phyloP scores from a whole-genome alignment of 1,284 basidiomycete genomes.

The Ganoderma multipileum region DNA sequence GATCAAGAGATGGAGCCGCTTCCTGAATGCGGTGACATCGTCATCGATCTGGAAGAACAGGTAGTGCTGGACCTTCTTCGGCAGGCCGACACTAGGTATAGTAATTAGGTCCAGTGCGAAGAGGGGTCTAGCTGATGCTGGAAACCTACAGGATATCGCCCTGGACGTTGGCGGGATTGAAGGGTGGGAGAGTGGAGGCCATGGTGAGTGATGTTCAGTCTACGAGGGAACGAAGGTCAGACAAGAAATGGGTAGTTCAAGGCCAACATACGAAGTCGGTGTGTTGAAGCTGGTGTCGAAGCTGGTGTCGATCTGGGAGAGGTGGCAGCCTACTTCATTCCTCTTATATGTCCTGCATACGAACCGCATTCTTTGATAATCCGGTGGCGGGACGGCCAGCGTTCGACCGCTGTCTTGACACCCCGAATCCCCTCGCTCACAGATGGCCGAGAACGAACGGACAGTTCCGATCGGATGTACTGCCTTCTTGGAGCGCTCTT shows the following conservation, averaged over 20 bases:
- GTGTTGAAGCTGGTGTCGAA: not conserved
- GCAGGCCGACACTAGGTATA: conserved; percentile 45
- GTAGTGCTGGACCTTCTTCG: conserved; percentile 51
- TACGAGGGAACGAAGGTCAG: not conserved
- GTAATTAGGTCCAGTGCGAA: conserved; percentile 6
- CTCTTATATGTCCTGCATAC: not conserved
- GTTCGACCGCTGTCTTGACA: not conserved
- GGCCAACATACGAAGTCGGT: not conserved
- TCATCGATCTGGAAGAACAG: conserved; percentile 50
- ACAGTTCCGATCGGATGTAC: conserved; percentile 2
- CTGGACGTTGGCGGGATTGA: conserved; percentile 52
- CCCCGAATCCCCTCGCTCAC: not conserved
- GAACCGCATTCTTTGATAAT: not conserved
- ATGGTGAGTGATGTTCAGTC: conserved; percentile 11
- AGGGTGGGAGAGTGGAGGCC: conserved; percentile 22
- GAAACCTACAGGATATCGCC: conserved; percentile 53
- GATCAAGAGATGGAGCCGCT: conserved; percentile 39
- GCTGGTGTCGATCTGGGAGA: not conserved
- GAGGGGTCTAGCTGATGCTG: not conserved
- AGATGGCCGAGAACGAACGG: not conserved
- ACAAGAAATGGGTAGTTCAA: not conserved
- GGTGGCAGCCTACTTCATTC: not conserved
- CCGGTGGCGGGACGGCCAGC: not conserved
- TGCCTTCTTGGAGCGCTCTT: not conserved
- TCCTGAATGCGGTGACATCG: conserved; percentile 32